These are phyloP conservation scores for Cladosporium velox DNA, from an alignment of 2,329 filamentous ascomycete species.

Conservation along the genomic window DNA sequence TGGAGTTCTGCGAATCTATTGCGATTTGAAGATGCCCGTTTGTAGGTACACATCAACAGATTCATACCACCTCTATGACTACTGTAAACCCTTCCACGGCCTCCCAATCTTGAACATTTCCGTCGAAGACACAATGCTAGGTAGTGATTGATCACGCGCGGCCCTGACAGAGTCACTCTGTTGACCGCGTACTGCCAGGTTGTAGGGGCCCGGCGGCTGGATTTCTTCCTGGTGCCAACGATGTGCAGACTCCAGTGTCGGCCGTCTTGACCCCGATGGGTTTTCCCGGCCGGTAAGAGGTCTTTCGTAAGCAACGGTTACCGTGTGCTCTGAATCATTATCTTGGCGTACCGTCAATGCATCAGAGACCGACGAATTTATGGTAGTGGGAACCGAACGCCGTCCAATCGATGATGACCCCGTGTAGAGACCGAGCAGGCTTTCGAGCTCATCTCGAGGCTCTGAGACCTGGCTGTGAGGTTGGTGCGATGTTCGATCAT, in stretches of 20 bases:
- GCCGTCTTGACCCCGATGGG: not conserved
- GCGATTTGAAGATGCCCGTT: no score
- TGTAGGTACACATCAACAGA: no score
- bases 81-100: not conserved
- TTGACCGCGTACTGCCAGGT: not conserved
- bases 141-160: not conserved
- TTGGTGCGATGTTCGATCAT: not conserved
- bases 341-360: not conserved
- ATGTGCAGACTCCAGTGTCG: not conserved
- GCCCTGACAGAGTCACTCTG: not conserved
- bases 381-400: not conserved
- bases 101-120: not conserved
- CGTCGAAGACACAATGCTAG: conserved; percentile 1
- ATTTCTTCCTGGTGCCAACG: conserved; percentile 10
- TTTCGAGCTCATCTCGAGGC: not conserved
- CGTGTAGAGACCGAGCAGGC: not conserved
- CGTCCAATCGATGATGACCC: not conserved
- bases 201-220: not conserved
- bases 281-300: not conserved
- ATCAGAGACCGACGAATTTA: not conserved
- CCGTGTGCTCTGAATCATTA: not conserved
- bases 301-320: not conserved
- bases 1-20: no score
- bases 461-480: not conserved
- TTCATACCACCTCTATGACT: not conserved